Evolutionary conservation across 1,284 basidiomycete genomes (phyloP).

Genomic region (Pulchroboletus neoregius): DNA sequence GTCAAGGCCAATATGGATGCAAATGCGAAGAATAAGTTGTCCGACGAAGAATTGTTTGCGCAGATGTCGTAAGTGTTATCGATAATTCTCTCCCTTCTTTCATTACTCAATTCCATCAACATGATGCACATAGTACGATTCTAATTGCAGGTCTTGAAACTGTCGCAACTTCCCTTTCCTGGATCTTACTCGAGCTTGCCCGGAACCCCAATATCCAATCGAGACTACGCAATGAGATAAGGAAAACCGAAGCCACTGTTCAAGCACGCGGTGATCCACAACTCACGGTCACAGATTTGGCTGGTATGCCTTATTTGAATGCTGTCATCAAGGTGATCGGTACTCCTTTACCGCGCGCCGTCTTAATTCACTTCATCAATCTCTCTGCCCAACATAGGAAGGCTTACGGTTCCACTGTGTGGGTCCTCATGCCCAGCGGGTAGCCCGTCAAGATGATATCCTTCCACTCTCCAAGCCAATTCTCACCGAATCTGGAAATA

Average conservation of each 20-base stretch:
- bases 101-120: neutral
- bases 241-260: conserved; percentile 33
- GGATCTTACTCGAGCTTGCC: conserved; percentile 42
- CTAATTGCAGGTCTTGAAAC: conserved; percentile 53
- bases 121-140: conserved; percentile 31
- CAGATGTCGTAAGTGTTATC: conserved; percentile 43
- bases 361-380: neutral
- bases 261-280: conserved; percentile 38
- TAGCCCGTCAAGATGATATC: conserved; percentile 41
- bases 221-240: conserved; percentile 41
- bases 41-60: conserved; percentile 44
- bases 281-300: conserved; percentile 45
- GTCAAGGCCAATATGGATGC: conserved; percentile 52
- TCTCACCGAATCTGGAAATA: conserved; percentile 33
- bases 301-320: conserved; percentile 47
- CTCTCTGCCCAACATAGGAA: too few species aligned
- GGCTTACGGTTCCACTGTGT: conserved; percentile 39
- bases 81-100: neutral
- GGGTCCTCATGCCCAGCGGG: conserved; percentile 32
- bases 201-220: conserved; percentile 37
- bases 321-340: conserved; percentile 48
- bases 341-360: neutral
- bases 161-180: conserved; percentile 41
- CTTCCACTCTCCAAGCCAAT: conserved; percentile 43
- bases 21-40: conserved; percentile 41